Evolutionary conservation across 345 rosid species (phyloP).

Genomic region (Citrus hindsii): DNA sequence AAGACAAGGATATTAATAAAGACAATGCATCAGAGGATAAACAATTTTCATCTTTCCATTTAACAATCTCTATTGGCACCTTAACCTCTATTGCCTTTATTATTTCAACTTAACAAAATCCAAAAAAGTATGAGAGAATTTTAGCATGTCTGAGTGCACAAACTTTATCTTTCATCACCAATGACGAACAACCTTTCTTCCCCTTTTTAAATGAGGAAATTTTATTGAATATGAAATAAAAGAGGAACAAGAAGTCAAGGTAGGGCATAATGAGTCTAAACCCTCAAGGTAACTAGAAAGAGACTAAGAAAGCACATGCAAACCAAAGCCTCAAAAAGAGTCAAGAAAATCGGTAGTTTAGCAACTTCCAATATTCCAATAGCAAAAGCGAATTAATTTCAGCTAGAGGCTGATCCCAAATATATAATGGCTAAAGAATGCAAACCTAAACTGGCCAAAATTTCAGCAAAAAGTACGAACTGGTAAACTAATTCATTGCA

Average conservation of each 20-base stretch:
- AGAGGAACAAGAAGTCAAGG: background rate
- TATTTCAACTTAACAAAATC: background rate
- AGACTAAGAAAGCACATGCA: background rate
- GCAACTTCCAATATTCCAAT: no score
- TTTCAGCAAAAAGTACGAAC: background rate
- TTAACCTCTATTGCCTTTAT: background rate
- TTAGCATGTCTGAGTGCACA: background rate
- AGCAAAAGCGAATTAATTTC: no score
- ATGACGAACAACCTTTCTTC: no score
- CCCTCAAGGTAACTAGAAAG: background rate
- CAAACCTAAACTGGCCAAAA: no score
- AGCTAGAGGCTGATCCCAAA: no score
- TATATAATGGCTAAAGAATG: no score
- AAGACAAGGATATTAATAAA: slow-evolving; percentile 8
- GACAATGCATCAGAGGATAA: slow-evolving; percentile 14
- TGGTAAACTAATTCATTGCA: background rate
- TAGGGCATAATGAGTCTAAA: background rate
- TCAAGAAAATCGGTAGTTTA: no score
- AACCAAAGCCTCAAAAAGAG: background rate
- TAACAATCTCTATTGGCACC: background rate
- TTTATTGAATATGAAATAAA: background rate
- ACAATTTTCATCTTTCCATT: background rate
- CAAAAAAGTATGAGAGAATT: background rate
- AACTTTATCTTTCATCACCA: background rate
- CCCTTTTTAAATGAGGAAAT: background rate